Percentiles rank a stretch among this genome's conserved stretches.
These are phyloP conservation scores for Karstenula rhodostoma DNA, from an alignment of 2,329 filamentous ascomycete species.

Conservation along the genomic window DNA sequence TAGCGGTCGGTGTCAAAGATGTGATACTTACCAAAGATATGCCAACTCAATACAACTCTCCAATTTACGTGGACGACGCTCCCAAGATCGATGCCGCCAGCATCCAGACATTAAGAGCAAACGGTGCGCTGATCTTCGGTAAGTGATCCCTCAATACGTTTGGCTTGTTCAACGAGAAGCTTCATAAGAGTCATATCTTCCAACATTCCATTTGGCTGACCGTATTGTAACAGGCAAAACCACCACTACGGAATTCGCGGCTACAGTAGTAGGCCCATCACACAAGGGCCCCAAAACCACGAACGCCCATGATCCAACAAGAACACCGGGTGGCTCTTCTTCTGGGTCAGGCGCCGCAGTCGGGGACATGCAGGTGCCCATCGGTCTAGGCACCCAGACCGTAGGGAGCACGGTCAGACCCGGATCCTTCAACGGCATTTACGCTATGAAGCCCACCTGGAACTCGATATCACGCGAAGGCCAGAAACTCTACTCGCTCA, in stretches of 20 bases:
- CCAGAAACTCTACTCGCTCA: slow-evolving; percentile 65
- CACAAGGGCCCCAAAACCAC: slow-evolving; percentile 55
- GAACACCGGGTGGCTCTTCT: slow-evolving; percentile 73
- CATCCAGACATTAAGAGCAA: slow-evolving; percentile 61
- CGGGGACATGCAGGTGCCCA: slow-evolving; percentile 68
- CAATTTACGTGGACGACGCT: slow-evolving; percentile 59
- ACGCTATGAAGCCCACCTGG: slow-evolving; percentile 73
- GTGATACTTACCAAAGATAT: slow-evolving; percentile 65
- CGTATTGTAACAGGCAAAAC: slow-evolving; percentile 51
- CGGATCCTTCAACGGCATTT: slow-evolving; percentile 70
- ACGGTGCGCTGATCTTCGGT: slow-evolving; percentile 65
- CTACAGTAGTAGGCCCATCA: slow-evolving; percentile 57
- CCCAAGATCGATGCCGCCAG: slow-evolving; percentile 62
- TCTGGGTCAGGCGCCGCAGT: slow-evolving; percentile 73
- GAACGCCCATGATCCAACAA: slow-evolving; percentile 63
- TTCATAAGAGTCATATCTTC: neutral
- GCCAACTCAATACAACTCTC: slow-evolving; percentile 65
- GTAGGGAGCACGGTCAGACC: slow-evolving; percentile 71
- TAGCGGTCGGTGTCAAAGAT: slow-evolving; percentile 68
- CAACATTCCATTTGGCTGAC: neutral
- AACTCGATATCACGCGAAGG: slow-evolving; percentile 69
- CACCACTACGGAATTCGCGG: slow-evolving; percentile 71
- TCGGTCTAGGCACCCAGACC: slow-evolving; percentile 72
- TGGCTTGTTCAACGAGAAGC: neutral
- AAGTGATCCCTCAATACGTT: neutral